Evolutionary conservation across 2,329 filamentous ascomycete species (phyloP).

Genomic region (Clonostachys solani): DNA sequence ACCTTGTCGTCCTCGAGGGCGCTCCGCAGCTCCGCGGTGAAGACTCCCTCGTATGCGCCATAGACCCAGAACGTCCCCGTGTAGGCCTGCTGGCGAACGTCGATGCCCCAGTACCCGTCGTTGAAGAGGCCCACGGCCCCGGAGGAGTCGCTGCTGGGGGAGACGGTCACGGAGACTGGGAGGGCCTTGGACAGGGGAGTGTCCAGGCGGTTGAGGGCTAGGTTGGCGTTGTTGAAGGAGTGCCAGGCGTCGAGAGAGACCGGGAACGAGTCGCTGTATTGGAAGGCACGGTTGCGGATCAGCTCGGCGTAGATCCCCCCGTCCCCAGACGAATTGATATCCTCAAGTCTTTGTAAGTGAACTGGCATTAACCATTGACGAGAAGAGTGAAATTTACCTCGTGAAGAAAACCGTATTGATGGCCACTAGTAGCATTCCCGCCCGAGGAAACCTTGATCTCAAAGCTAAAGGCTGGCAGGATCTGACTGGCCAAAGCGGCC

Average conservation of each 20-base stretch:
- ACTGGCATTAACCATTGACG: background rate
- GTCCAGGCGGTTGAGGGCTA: slow-evolving; percentile 40
- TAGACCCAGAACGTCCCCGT: slow-evolving; percentile 49
- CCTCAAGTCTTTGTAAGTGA: slow-evolving; percentile 23
- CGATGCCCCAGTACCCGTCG: slow-evolving; percentile 54
- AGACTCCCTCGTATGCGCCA: slow-evolving; percentile 39
- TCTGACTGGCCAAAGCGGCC: slow-evolving; percentile 11
- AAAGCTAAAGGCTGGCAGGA: slow-evolving; percentile 14
- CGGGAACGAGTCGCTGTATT: slow-evolving; percentile 39
- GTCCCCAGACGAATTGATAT: slow-evolving; percentile 67
- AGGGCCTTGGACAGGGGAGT: slow-evolving; percentile 47
- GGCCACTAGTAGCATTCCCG: slow-evolving; percentile 35
- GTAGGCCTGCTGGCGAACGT: slow-evolving; percentile 40
- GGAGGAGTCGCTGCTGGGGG: slow-evolving; percentile 15
- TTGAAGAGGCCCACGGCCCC: slow-evolving; percentile 42
- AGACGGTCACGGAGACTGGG: slow-evolving; percentile 44
- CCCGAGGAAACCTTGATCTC: slow-evolving; percentile 29
- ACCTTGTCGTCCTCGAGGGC: slow-evolving; percentile 26
- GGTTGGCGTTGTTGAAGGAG: slow-evolving; percentile 31
- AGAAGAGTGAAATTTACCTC: slow-evolving; percentile 20
- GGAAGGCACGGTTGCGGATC: slow-evolving; percentile 67
- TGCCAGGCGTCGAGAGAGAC: slow-evolving; percentile 40
- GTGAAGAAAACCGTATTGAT: slow-evolving; percentile 40
- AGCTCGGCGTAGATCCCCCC: slow-evolving; percentile 71
- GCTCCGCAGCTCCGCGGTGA: slow-evolving; percentile 42